These are phyloP conservation scores for Geotrichum fermentans DNA, from an alignment of 1,139 yeast species.

Conservation along the genomic window DNA sequence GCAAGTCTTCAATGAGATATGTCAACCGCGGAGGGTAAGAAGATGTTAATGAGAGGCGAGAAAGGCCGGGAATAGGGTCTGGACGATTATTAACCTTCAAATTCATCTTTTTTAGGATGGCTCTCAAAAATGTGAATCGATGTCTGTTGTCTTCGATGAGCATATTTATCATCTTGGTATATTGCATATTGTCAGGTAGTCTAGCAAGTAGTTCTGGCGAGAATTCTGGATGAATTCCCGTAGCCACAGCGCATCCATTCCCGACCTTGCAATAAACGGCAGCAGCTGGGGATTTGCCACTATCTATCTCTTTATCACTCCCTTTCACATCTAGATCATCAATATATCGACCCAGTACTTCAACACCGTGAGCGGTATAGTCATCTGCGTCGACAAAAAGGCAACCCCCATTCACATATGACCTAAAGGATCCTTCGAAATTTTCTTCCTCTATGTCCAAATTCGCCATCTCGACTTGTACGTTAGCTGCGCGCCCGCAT, in stretches of 20 bases:
- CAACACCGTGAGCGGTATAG: slow-evolving; percentile 47
- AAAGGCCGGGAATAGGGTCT: slow-evolving; percentile 56
- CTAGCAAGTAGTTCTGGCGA: slow-evolving; percentile 50
- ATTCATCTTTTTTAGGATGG: slow-evolving; percentile 56
- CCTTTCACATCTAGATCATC: slow-evolving; percentile 46
- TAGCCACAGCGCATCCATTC: slow-evolving; percentile 67
- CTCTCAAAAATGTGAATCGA: slow-evolving; percentile 54
- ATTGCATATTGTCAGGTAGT: slow-evolving; percentile 31
- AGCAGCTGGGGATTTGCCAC: slow-evolving; percentile 46
- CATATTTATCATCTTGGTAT: slow-evolving; percentile 39
- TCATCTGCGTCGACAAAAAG: slow-evolving; percentile 70
- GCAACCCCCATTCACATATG: slow-evolving; percentile 85
- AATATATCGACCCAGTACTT: slow-evolving; percentile 63
- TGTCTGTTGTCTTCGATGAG: slow-evolving; percentile 45
- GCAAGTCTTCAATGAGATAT: slow-evolving; percentile 35
- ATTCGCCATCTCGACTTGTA: slow-evolving; percentile 39
- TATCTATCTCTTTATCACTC: slow-evolving; percentile 39
- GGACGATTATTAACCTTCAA: slow-evolving; percentile 54
- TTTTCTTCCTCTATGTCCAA: neutral
- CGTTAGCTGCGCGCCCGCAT: slow-evolving; percentile 62
- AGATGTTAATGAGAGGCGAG: slow-evolving; percentile 55
- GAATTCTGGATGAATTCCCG: slow-evolving; percentile 91
- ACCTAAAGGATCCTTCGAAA: slow-evolving; percentile 27
- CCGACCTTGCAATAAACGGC: slow-evolving; percentile 66
- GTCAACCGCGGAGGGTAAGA: slow-evolving; percentile 27